A percentile compares a stretch with the other conserved stretches of the same genome.
These are phyloP conservation scores for Phytophthora sp. DNA, from an alignment of 352 stramenopile genomes.

Conservation along the genomic window DNA sequence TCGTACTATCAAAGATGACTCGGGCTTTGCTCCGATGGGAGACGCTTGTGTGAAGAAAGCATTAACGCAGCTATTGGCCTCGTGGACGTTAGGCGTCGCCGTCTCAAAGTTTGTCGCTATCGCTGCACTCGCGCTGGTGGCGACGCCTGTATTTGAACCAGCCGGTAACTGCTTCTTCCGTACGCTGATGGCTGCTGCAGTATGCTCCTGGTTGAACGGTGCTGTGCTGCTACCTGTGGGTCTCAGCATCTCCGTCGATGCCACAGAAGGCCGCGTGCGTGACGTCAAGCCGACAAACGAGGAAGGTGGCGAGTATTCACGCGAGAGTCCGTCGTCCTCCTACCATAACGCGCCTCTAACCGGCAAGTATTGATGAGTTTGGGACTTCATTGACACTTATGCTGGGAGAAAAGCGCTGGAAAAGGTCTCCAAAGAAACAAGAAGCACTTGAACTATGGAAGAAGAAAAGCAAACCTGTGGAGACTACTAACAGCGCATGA, in stretches of 20 bases:
- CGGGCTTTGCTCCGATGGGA: constrained; percentile 23
- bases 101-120: constrained; percentile 53
- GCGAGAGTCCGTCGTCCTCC: constrained; percentile 40
- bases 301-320: constrained; percentile 41
- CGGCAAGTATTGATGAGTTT: constrained; percentile 28
- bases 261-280: constrained; percentile 43
- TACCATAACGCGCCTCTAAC: constrained; percentile 31
- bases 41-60: constrained; percentile 47
- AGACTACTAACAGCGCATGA: constrained; percentile 33
- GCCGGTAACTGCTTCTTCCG: constrained; percentile 52
- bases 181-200: constrained; percentile 45
- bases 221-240: constrained; percentile 47
- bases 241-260: constrained; percentile 54
- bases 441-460: constrained; percentile 26
- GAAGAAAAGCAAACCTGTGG: constrained; percentile 7
- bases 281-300: constrained; percentile 48
- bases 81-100: constrained; percentile 44
- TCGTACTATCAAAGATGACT: constrained; percentile 30
- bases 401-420: constrained; percentile 9
- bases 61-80: constrained; percentile 47
- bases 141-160: constrained; percentile 47
- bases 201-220: constrained; percentile 45
- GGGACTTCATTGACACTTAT: background rate
- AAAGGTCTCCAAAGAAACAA: constrained; percentile 19
- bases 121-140: constrained; percentile 41